phyloP scores from a whole-genome alignment of 140 eudicot species.

The Stevia rebaudiana region DNA sequence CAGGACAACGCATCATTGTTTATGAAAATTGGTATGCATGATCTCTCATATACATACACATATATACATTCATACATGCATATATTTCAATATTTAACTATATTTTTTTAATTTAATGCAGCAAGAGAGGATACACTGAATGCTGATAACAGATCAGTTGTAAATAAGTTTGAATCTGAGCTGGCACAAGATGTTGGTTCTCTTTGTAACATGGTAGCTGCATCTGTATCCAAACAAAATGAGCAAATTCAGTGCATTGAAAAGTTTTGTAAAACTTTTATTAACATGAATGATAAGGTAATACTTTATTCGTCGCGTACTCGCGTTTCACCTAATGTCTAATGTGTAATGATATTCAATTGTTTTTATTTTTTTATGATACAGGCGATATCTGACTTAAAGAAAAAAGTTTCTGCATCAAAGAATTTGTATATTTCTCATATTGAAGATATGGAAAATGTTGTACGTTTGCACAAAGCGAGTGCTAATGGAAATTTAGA shows the following conservation, averaged over 20 bases:
- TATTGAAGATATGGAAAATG: conserved; percentile 79
- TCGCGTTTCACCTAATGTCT: background rate
- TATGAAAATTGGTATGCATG: conserved; percentile 64
- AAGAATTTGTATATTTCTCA: conserved; percentile 63
- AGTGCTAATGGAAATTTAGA: conserved; percentile 73
- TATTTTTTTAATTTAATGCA: conserved; percentile 17
- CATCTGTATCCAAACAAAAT: conserved; percentile 67
- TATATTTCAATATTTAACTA: background rate
- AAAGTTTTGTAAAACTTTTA: conserved; percentile 57
- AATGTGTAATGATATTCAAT: background rate
- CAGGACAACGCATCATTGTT: conserved; percentile 74
- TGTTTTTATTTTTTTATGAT: background rate
- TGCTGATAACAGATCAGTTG: conserved; percentile 74
- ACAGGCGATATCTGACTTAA: conserved; percentile 63
- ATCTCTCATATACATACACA: background rate
- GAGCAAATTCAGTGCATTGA: conserved; percentile 66
- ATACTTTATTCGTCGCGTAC: background rate
- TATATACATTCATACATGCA: background rate
- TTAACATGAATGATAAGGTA: conserved; percentile 65
- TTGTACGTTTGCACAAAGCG: conserved; percentile 76
- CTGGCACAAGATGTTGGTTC: conserved; percentile 56
- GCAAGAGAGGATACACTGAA: conserved; percentile 79
- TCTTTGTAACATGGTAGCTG: conserved; percentile 63
- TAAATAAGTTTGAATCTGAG: conserved; percentile 63
- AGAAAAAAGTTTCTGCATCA: conserved; percentile 62